These are phyloP conservation scores for Rhizopogon rudus DNA, from an alignment of 768 basidiomycete genomes.

Conservation along the genomic window DNA sequence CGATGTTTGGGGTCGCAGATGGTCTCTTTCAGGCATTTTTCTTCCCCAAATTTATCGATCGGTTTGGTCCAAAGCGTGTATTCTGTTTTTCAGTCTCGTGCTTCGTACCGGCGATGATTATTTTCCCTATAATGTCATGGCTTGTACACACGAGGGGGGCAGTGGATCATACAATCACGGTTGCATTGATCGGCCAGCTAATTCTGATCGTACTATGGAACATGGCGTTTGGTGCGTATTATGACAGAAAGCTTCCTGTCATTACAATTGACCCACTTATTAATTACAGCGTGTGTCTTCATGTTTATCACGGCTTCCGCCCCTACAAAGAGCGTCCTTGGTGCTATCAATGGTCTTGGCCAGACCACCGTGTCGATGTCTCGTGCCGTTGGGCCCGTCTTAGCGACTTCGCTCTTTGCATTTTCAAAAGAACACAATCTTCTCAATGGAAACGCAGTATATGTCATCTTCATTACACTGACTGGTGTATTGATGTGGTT, in stretches of 20 bases:
- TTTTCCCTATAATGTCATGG: conserved; percentile 43
- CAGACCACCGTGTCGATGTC: conserved; percentile 43
- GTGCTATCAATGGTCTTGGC: conserved; percentile 53
- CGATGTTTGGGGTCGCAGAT: conserved; percentile 29
- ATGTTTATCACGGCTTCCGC: conserved; percentile 50
- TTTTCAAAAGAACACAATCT: conserved; percentile 43
- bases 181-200: conserved; percentile 27
- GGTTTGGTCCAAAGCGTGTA: conserved; percentile 36
- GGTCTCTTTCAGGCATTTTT: conserved; percentile 37
- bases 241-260: not conserved
- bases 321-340: conserved; percentile 48
- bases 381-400: conserved; percentile 44
- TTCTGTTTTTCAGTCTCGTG: conserved; percentile 34
- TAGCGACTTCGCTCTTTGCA: conserved; percentile 49
- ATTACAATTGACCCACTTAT: conserved; percentile 1
- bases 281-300: conserved; percentile 40
- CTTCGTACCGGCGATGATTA: conserved; percentile 33
- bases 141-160: conserved; percentile 27
- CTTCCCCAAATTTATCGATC: conserved; percentile 34
- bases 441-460: conserved; percentile 47
- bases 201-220: conserved; percentile 30
- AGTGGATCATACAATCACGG: conserved; percentile 32
- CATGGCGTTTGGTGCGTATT: conserved; percentile 35
- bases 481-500: conserved; percentile 25
- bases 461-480: conserved; percentile 35